Conservation (phyloP, 139 green algal species). For the Coelastrella sp. region DNA sequence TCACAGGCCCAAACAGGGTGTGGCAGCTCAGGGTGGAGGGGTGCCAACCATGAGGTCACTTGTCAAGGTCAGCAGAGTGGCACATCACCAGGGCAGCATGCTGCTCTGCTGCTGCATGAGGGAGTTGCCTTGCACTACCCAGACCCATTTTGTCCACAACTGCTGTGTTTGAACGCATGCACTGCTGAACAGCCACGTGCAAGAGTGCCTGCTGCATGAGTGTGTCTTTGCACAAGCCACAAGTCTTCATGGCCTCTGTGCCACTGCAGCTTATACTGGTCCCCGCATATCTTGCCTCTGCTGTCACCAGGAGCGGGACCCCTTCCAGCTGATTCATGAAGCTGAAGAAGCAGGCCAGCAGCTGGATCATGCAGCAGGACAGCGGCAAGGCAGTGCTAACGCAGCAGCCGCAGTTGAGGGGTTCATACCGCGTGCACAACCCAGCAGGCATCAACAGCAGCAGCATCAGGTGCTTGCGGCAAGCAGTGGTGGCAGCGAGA, state of each 20-base stretch:
- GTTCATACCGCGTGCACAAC: neutral
- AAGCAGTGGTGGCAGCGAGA: neutral
- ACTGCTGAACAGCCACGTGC: too few species aligned
- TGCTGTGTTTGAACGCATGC: too few species aligned
- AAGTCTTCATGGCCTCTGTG: too few species aligned
- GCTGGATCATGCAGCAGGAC: slow-evolving; percentile 5
- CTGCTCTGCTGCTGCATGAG: too few species aligned
- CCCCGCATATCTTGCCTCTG: neutral
- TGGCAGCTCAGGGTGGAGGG: slow-evolving; percentile 21
- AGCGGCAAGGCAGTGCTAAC: neutral
- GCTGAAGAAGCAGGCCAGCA: slow-evolving; percentile 13
- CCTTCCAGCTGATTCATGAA: slow-evolving; percentile 7
- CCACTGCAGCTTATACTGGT: too few species aligned
- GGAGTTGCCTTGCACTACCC: too few species aligned
- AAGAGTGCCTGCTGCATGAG: too few species aligned
- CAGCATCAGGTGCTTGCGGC: slow-evolving; percentile 15
- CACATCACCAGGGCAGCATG: too few species aligned
- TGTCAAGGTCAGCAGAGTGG: neutral
- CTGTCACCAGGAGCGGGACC: slow-evolving; percentile 20
- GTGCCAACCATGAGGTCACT: slow-evolving; percentile 34
- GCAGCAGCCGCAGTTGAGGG: slow-evolving; percentile 38
- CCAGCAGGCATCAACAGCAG: neutral
- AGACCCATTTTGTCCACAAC: too few species aligned
- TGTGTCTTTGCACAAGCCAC: too few species aligned
- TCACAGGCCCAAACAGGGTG: slow-evolving; percentile 27